phyloP scores from a whole-genome alignment of 2,329 filamentous ascomycete genomes.

The Hysterium pulicare region DNA sequence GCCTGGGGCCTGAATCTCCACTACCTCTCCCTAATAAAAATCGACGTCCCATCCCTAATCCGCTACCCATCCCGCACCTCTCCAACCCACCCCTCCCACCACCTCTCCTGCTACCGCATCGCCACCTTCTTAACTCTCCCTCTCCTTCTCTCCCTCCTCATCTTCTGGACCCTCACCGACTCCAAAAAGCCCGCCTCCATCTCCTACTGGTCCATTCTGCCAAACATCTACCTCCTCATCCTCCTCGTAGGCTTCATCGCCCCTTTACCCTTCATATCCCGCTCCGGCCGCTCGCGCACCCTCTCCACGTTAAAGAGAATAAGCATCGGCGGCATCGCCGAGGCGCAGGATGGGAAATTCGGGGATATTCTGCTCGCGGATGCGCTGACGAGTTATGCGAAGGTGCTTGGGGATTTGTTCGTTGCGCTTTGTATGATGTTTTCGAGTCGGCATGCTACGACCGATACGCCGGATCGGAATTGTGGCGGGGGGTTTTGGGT shows the following conservation, averaged over 20 bases:
- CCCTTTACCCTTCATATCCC: slow-evolving; percentile 66
- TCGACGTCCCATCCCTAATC: slow-evolving; percentile 84
- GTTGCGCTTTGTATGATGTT: slow-evolving; percentile 92
- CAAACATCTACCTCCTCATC: slow-evolving; percentile 75
- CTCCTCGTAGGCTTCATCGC: slow-evolving; percentile 69
- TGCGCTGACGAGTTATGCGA: slow-evolving; percentile 90
- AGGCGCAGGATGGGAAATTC: slow-evolving; percentile 85
- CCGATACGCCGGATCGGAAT: slow-evolving; percentile 72
- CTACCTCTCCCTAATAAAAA: slow-evolving; percentile 72
- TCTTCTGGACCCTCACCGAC: slow-evolving; percentile 81
- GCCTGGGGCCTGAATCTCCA: slow-evolving; percentile 93
- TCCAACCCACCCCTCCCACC: slow-evolving; percentile 67
- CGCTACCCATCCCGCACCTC: slow-evolving; percentile 76
- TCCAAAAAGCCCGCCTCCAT: slow-evolving; percentile 63
- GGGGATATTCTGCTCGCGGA: slow-evolving; percentile 92
- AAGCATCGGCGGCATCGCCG: slow-evolving; percentile 78
- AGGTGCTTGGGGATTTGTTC: slow-evolving; percentile 85
- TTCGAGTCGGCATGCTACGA: slow-evolving; percentile 66
- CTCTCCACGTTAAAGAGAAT: slow-evolving; percentile 74
- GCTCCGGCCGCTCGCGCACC: slow-evolving; percentile 70
- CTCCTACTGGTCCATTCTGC: slow-evolving; percentile 77
- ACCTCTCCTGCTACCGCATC: slow-evolving; percentile 81
- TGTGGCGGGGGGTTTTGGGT: slow-evolving; percentile 79
- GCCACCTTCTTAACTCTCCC: slow-evolving; percentile 72
- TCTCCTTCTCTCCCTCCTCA: slow-evolving; percentile 65